Percentiles rank a stretch among this genome's conserved stretches.
phyloP scores from a whole-genome alignment of 345 rosid genomes.

The Orychophragmus violaceus region DNA sequence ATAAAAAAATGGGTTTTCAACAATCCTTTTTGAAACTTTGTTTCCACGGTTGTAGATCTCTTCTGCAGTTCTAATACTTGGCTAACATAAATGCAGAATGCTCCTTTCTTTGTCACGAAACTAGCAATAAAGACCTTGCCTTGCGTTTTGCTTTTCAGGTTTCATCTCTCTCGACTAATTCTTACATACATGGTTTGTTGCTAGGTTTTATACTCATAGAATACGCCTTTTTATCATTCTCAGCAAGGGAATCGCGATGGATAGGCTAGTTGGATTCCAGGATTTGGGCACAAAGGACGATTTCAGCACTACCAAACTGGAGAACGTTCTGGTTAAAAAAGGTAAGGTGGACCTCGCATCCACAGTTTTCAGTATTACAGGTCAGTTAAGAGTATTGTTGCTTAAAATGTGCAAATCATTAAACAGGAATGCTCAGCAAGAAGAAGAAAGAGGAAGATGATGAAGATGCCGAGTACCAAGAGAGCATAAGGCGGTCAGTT shows the following conservation, averaged over 20 bases:
- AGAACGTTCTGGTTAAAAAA: constrained; percentile 58
- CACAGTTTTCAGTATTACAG: not conserved
- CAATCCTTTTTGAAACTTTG: too few relatives aligned
- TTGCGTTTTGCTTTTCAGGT: constrained; percentile 87
- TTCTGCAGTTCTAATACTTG: constrained; percentile 2
- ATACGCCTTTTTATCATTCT: not conserved
- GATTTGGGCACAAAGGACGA: constrained; percentile 85
- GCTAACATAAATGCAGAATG: constrained; percentile 53
- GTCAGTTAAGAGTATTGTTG: not conserved
- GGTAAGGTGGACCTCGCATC: constrained; percentile 30
- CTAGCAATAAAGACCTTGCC: constrained; percentile 88
- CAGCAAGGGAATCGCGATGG: constrained; percentile 72
- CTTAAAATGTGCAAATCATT: constrained; percentile 1
- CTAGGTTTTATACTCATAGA: not conserved
- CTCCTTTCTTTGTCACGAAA: constrained; percentile 84
- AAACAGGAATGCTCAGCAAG: constrained; percentile 63
- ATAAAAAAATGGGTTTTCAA: not conserved
- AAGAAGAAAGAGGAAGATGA: constrained; percentile 56
- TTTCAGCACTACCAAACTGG: constrained; percentile 51
- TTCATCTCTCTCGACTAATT: constrained; percentile 8
- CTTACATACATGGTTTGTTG: constrained; percentile 1
- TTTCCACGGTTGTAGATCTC: too few relatives aligned
- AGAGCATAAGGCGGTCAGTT: constrained; percentile 47
- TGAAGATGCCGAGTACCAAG: constrained; percentile 47
- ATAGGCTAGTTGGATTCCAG: constrained; percentile 83